These are phyloP conservation scores for Trichoderma breve DNA, from an alignment of 2,329 filamentous ascomycete species.

Conservation along the genomic window DNA sequence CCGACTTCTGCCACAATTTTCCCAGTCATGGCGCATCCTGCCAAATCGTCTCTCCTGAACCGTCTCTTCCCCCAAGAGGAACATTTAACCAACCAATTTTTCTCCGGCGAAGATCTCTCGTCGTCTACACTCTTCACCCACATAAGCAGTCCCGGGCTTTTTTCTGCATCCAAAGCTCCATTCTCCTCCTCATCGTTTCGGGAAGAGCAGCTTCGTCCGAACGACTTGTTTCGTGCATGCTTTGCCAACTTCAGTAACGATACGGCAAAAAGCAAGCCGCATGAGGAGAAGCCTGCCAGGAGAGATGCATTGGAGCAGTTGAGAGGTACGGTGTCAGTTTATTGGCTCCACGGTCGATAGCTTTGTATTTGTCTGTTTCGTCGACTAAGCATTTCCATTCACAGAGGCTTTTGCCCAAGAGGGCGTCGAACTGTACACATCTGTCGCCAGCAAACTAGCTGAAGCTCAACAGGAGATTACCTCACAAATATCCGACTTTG, in stretches of 20 bases:
- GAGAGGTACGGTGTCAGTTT: constrained; percentile 19
- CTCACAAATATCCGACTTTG: constrained; percentile 25
- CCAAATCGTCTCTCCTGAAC: not conserved
- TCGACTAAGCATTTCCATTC: not conserved
- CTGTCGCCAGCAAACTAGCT: constrained; percentile 25
- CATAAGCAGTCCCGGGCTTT: constrained; percentile 27
- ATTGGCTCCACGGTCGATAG: not conserved
- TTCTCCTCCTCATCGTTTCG: not conserved
- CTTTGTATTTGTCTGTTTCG: not conserved
- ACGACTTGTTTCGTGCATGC: constrained; percentile 27
- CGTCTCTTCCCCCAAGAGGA: not conserved
- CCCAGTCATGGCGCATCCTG: not conserved
- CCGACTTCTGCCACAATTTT: not conserved
- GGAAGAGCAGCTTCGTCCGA: not conserved
- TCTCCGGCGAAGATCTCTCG: constrained; percentile 10
- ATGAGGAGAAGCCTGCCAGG: not conserved
- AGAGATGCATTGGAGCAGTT: constrained; percentile 22
- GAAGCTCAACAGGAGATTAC: constrained; percentile 27
- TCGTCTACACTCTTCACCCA: constrained; percentile 31
- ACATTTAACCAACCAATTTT: not conserved
- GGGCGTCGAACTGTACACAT: constrained; percentile 26
- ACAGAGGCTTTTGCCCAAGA: constrained; percentile 28
- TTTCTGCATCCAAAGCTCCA: not conserved
- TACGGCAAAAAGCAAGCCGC: not conserved
- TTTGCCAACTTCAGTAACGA: constrained; percentile 18